Evolutionary conservation across 139 green algal species (phyloP).

Genomic region (Picochlorum costavermella): DNA sequence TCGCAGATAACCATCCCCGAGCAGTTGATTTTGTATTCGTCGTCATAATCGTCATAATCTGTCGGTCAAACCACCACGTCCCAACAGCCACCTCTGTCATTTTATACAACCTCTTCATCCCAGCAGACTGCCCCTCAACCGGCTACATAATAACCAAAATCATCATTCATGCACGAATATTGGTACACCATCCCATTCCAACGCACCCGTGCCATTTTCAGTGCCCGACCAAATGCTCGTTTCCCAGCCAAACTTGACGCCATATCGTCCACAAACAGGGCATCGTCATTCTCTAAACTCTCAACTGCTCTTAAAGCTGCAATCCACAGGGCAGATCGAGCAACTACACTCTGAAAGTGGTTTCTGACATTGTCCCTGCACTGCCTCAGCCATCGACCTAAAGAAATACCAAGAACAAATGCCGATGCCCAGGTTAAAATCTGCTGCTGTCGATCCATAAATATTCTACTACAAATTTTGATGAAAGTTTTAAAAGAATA

Average conservation of each 20-base stretch:
- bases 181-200: no score
- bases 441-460: slow-evolving; percentile 3
- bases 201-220: neutral
- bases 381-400: slow-evolving; percentile 7
- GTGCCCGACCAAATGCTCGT: neutral
- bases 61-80: slow-evolving; percentile 27
- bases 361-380: neutral
- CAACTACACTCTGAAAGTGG: neutral
- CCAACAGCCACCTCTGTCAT: neutral
- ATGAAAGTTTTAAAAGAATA: no score
- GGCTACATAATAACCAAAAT: neutral
- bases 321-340: slow-evolving; percentile 1
- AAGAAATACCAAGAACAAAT: slow-evolving; percentile 11
- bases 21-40: neutral
- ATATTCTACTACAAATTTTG: no score
- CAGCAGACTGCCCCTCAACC: neutral
- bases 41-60: slow-evolving; percentile 9
- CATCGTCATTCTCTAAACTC: slow-evolving; percentile 10
- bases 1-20: slow-evolving; percentile 9
- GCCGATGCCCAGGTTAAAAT: neutral
- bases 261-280: slow-evolving; percentile 4
- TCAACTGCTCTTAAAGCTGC: slow-evolving; percentile 10
- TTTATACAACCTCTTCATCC: slow-evolving; percentile 7
- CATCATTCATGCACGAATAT: no score
- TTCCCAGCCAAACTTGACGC: neutral